Evolutionary conservation across 139 green algal species (phyloP).

Genomic region (Pseudopediastrum boryanum): DNA sequence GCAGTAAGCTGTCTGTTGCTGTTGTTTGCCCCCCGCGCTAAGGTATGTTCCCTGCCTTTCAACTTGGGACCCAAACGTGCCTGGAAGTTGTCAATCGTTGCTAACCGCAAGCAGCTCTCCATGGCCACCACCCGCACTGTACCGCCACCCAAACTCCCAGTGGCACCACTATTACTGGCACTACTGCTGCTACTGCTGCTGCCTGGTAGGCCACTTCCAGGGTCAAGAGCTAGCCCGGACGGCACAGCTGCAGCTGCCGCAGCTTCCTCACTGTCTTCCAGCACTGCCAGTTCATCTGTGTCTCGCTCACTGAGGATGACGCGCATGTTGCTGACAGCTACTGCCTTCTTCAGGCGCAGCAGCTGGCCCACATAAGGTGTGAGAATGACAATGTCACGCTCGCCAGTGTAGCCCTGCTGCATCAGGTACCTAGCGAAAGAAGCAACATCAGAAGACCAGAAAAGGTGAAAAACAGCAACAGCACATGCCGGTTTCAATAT

Average conservation of each 20-base stretch:
- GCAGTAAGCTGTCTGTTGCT: no score
- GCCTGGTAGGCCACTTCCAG: not conserved
- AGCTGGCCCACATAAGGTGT: slow-evolving; percentile 84
- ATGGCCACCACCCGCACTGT: slow-evolving; percentile 6
- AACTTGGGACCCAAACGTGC: no score
- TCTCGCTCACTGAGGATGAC: slow-evolving; percentile 67
- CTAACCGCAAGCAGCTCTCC: slow-evolving; percentile 51
- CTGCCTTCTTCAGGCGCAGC: slow-evolving; percentile 39
- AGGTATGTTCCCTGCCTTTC: no score
- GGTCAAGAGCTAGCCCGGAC: not conserved
- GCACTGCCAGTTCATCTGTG: slow-evolving; percentile 45
- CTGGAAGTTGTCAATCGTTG: slow-evolving; percentile 83
- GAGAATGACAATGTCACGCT: slow-evolving; percentile 68
- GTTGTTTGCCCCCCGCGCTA: no score
- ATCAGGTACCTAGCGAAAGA: slow-evolving; percentile 58
- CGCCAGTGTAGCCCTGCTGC: slow-evolving; percentile 62
- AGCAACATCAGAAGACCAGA: no score
- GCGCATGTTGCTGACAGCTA: slow-evolving; percentile 46
- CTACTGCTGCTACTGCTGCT: not conserved
- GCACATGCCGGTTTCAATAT: no score
- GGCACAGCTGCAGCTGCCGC: not conserved
- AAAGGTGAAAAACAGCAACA: no score
- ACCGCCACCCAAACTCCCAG: not conserved
- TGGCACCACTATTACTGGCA: not conserved
- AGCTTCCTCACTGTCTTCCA: not conserved